Conservation (phyloP, 345 rosid genomes). For the Arabis hirsuta region DNA sequence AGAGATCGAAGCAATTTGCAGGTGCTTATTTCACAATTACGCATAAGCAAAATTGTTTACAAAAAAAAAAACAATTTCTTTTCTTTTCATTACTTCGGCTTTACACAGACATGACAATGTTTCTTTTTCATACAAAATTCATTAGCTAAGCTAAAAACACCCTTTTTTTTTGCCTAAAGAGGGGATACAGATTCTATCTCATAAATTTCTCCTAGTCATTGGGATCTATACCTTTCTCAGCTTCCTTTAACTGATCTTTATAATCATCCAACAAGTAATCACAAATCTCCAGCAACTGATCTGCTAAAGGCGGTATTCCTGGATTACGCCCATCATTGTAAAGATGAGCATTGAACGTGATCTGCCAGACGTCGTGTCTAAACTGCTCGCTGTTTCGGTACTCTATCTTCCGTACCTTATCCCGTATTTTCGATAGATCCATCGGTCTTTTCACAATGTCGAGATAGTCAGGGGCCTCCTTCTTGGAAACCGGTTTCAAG, state of each 20-base stretch:
- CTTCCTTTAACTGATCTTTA: slow-evolving; percentile 54
- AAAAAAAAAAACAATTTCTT: background rate
- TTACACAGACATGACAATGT: slow-evolving; percentile 35
- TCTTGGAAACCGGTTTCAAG: slow-evolving; percentile 83
- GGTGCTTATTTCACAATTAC: background rate
- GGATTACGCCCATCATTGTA: slow-evolving; percentile 88
- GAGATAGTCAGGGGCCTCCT: slow-evolving; percentile 92
- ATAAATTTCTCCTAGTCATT: slow-evolving; percentile 31
- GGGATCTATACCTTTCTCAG: slow-evolving; percentile 67
- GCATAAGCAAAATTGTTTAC: background rate
- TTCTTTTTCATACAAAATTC: slow-evolving; percentile 35
- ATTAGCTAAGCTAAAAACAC: slow-evolving; percentile 33
- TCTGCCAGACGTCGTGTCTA: slow-evolving; percentile 93
- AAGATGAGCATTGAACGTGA: slow-evolving; percentile 69
- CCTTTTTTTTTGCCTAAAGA: slow-evolving; percentile 8
- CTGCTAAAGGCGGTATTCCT: slow-evolving; percentile 92
- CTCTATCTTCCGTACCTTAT: slow-evolving; percentile 84
- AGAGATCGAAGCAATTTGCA: too few relatives aligned
- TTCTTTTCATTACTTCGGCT: slow-evolving; percentile 25
- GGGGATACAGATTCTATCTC: slow-evolving; percentile 27
- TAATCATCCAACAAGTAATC: slow-evolving; percentile 69
- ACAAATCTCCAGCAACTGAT: slow-evolving; percentile 92
- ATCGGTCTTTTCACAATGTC: slow-evolving; percentile 65
- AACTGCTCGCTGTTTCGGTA: slow-evolving; percentile 72
- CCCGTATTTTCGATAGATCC: slow-evolving; percentile 88